These are phyloP conservation scores for Penicillium ucsense DNA, from an alignment of 495 filamentous ascomycete species.

Conservation along the genomic window DNA sequence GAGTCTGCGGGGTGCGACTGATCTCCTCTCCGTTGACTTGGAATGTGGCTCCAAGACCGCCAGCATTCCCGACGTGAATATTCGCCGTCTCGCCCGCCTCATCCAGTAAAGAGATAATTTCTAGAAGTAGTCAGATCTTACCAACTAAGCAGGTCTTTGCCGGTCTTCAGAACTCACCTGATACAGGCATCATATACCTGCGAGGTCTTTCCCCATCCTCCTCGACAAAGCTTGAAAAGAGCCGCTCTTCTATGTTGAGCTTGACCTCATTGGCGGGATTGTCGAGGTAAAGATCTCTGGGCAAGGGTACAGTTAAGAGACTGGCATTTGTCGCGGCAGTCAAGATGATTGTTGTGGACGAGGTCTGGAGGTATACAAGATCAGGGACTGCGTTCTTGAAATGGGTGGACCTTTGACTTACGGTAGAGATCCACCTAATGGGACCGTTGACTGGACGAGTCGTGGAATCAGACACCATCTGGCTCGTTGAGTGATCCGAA, in stretches of 20 bases:
- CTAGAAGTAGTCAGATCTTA: constrained; percentile 11
- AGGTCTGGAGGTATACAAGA: constrained; percentile 9
- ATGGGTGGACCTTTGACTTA: constrained; percentile 10
- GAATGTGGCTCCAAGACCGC: constrained; percentile 12
- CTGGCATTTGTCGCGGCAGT: constrained; percentile 15
- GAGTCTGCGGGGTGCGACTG: not conserved
- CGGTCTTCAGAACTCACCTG: constrained; percentile 12
- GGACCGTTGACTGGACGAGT: constrained; percentile 23
- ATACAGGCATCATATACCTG: constrained; percentile 22
- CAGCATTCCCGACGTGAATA: constrained; percentile 24
- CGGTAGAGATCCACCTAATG: constrained; percentile 24
- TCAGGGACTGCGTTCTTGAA: not conserved
- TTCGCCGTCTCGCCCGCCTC: constrained; percentile 5
- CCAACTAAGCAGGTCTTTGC: not conserved
- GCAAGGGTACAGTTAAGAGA: constrained; percentile 14
- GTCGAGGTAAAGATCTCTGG: constrained; percentile 10
- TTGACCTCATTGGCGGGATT: not conserved
- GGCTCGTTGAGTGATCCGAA: constrained; percentile 9
- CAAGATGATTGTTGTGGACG: constrained; percentile 9
- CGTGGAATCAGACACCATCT: not conserved
- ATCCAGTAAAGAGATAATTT: constrained; percentile 14
- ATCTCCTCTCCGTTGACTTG: constrained; percentile 3
- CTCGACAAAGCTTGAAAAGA: constrained; percentile 6
- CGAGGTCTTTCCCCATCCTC: not conserved
- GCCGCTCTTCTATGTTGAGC: constrained; percentile 10